Conservation (phyloP, 495 filamentous ascomycete species). For the Penicillium cataractarum region DNA sequence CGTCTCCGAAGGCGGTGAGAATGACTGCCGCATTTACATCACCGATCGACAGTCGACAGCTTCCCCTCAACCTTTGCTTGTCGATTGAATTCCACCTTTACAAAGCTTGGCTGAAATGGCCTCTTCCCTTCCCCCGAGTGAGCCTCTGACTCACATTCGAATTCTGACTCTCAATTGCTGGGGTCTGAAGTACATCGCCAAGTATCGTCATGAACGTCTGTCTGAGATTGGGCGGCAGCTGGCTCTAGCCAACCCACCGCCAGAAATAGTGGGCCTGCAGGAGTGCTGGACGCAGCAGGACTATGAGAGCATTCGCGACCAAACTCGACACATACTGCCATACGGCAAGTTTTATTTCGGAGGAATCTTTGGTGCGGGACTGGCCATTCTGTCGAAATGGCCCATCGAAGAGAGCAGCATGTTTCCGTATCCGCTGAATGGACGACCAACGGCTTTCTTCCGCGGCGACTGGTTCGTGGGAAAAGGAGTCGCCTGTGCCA, state of each 20-base stretch:
- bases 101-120: constrained; percentile 20
- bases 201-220: constrained; percentile 77
- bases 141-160: constrained; percentile 56
- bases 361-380: constrained; percentile 84
- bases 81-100: not conserved
- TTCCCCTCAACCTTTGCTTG: constrained; percentile 3
- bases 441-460: constrained; percentile 89
- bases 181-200: constrained; percentile 88
- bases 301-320: constrained; percentile 76
- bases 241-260: constrained; percentile 64
- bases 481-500: constrained; percentile 88
- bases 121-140: constrained; percentile 20
- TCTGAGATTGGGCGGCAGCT: constrained; percentile 80
- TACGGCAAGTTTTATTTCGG: constrained; percentile 93
- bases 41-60: constrained; percentile 16
- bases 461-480: constrained; percentile 92
- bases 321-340: constrained; percentile 78
- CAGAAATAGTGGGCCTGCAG: constrained; percentile 90
- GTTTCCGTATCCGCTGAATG: constrained; percentile 88
- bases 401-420: constrained; percentile 93
- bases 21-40: constrained; percentile 14
- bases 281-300: constrained; percentile 95
- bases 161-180: constrained; percentile 92
- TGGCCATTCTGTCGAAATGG: constrained; percentile 93
- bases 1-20: constrained; percentile 22